Evolutionary conservation across 805 yeast species (phyloP), one percentile per base, ranked within the genome.

Genomic region (Wickerhamomyces subpelliculosus): DNA sequence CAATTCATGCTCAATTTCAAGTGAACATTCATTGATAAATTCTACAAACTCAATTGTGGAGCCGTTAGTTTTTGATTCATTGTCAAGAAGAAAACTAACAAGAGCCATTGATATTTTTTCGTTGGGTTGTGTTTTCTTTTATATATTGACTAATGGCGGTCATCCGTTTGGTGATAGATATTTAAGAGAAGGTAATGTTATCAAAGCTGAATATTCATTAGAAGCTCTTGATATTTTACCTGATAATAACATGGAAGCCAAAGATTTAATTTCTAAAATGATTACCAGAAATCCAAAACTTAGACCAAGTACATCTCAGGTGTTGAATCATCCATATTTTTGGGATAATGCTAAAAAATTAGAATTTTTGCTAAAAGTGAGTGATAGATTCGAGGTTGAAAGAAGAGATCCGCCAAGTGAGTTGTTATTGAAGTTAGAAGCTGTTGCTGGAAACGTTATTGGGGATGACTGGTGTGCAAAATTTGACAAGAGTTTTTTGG

Each of bases 111-210:
- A 93, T 60, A 84, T 93, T 4, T 93, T 93, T 55, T 85, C 97
- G 0, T 65, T 90, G 43, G 99, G 99, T 0, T 93, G 98, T 62
- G 89, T 93, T 1, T 93, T 86, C 54, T 90, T 75, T 56, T 93
- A 88, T 53, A 82, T 89, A 28, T 61, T 93, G 27, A 72, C 95
- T 0, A 75, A 75, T 13, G 97, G 98, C 0, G 55, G 60, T 8
- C 99, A 93, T 66, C 98, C 99, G 5, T 93, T 85, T 65, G 99
- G 99, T n/a, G 93, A 84, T 51, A 67, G 86, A 34, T 87, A 86
- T 51, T 57, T 81, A 50, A 71, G 98, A 38, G 97, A 93, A 52
- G 93, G 84, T 11, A 89, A 93, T 52, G 88, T 93, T 14, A 75
- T 87, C 42, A 79, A 75, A 47, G 84, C 82, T 14, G 69, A 72